These are phyloP conservation scores for Juglanconis sp. DNA, from an alignment of 2,329 filamentous ascomycete genomes.

Conservation along the genomic window DNA sequence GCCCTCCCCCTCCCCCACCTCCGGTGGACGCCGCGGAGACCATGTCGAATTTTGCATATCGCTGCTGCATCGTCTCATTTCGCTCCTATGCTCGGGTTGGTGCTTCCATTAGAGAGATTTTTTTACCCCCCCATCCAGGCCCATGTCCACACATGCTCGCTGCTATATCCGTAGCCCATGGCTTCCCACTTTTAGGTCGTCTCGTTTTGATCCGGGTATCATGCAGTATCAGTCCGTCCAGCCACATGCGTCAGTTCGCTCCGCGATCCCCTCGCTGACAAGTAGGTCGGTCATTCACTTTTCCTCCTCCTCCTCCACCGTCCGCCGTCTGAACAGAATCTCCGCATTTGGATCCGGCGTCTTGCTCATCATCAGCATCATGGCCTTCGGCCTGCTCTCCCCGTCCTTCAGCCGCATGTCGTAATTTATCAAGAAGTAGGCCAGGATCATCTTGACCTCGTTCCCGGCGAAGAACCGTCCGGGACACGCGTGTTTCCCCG, in stretches of 20 bases:
- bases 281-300: not conserved
- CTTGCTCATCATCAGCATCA: conserved; percentile 39
- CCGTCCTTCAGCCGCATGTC: conserved; percentile 39
- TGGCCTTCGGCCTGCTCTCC: conserved; percentile 35
- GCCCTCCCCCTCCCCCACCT: not conserved
- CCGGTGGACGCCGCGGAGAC: too few species aligned
- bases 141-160: not conserved
- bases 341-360: conserved; percentile 38
- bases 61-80: not conserved
- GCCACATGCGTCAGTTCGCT: not conserved
- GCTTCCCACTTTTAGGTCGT: not conserved
- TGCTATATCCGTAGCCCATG: not conserved
- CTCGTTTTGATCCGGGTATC: conserved; percentile 1
- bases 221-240: not conserved
- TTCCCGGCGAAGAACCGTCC: conserved; percentile 47
- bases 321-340: conserved; percentile 37
- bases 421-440: conserved; percentile 24
- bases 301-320: conserved; percentile 11
- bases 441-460: conserved; percentile 22
- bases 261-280: not conserved
- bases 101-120: not conserved
- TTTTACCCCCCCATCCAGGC: not conserved
- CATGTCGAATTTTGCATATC: not conserved
- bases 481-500: conserved; percentile 46
- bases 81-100: not conserved